phyloP scores from a whole-genome alignment of 441 rosid genomes.

The Brassica balearica region DNA sequence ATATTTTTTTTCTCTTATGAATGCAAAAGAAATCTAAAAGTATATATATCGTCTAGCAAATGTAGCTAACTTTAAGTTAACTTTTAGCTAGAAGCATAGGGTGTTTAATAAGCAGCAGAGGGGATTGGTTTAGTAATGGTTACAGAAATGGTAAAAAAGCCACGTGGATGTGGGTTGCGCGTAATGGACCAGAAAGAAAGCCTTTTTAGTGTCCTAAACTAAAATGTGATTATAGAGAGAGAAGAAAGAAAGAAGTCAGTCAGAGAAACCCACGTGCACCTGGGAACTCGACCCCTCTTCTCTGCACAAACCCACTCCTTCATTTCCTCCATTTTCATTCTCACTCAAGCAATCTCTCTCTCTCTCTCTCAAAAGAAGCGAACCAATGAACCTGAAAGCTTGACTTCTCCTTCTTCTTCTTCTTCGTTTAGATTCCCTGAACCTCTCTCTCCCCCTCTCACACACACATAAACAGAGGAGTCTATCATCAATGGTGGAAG shows the following conservation, averaged over 20 bases:
- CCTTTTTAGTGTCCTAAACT: background rate
- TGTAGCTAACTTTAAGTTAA: background rate
- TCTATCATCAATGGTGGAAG: slow-evolving; percentile 42
- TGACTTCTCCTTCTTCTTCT: background rate
- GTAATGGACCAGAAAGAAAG: slow-evolving; percentile 14
- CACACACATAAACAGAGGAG: slow-evolving; percentile 10
- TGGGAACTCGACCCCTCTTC: slow-evolving; percentile 61
- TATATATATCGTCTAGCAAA: background rate
- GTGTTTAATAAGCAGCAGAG: background rate
- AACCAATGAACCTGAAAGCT: slow-evolving; percentile 14
- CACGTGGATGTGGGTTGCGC: slow-evolving; percentile 11
- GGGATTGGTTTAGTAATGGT: slow-evolving; percentile 5
- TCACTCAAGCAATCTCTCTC: slow-evolving; percentile 44
- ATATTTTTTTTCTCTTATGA: too few relatives aligned
- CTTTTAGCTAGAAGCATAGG: background rate
- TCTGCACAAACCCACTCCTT: slow-evolving; percentile 31
- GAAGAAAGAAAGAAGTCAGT: slow-evolving; percentile 18
- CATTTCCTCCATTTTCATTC: slow-evolving; percentile 26
- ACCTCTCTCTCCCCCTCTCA: slow-evolving; percentile 22
- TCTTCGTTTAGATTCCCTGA: too few relatives aligned
- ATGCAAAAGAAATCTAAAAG: too few relatives aligned
- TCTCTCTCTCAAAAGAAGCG: slow-evolving; percentile 39
- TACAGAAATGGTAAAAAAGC: slow-evolving; percentile 1
- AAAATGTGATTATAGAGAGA: background rate
- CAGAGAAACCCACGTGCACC: slow-evolving; percentile 83